These are phyloP conservation scores for Crithidia thermophila DNA, from an alignment of 208 protist genomes.

Conservation along the genomic window DNA sequence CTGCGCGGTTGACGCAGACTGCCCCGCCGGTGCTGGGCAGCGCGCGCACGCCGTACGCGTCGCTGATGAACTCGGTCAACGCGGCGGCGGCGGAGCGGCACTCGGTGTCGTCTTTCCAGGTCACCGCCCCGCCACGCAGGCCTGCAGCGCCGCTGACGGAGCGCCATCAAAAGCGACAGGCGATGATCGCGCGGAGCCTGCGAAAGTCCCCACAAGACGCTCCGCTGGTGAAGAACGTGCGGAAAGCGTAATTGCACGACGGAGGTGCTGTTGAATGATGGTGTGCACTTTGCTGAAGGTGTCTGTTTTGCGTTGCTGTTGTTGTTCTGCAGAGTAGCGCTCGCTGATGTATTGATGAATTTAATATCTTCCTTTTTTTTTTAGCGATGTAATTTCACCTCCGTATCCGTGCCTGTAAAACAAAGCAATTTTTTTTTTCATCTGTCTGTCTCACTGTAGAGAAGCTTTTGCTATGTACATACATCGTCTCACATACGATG, in stretches of 20 bases:
- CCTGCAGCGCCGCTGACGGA: slow-evolving; percentile 24
- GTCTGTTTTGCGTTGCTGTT: background rate
- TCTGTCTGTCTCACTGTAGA: too few relatives aligned
- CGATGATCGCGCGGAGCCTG: slow-evolving; percentile 55
- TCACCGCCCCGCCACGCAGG: slow-evolving; percentile 6
- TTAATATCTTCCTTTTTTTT: too few relatives aligned
- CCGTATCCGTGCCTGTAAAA: too few relatives aligned
- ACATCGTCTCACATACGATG: too few relatives aligned
- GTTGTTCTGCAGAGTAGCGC: slow-evolving; percentile 7
- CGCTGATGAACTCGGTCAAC: slow-evolving; percentile 21
- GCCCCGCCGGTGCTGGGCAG: slow-evolving; percentile 21
- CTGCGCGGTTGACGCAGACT: slow-evolving; percentile 1
- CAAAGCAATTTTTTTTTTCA: too few relatives aligned
- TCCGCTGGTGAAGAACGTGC: background rate
- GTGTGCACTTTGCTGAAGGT: background rate
- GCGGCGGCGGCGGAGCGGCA: slow-evolving; percentile 16
- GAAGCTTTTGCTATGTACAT: too few relatives aligned
- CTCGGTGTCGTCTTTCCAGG: slow-evolving; percentile 1
- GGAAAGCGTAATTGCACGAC: background rate
- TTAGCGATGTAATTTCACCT: too few relatives aligned
- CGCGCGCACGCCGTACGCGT: slow-evolving; percentile 21
- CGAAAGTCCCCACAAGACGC: slow-evolving; percentile 32
- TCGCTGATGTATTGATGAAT: too few relatives aligned
- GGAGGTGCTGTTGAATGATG: background rate
- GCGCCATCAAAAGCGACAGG: slow-evolving; percentile 35